phyloP scores from a whole-genome alignment of 2,329 filamentous ascomycete species.

The Penicillium janthinellum region DNA sequence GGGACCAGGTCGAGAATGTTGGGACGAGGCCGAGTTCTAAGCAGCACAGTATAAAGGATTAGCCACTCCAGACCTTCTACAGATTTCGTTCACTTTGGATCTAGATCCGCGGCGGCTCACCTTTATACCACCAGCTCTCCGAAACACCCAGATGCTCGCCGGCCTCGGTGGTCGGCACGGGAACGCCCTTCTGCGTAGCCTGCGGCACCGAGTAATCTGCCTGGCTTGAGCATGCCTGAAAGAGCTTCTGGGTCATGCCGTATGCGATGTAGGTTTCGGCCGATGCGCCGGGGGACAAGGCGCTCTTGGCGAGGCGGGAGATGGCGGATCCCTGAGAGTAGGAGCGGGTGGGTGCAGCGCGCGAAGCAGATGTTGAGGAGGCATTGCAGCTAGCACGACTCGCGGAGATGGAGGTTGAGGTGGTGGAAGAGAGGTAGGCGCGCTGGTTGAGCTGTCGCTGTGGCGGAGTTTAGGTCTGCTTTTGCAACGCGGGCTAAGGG shows the following conservation, averaged over 20 bases:
- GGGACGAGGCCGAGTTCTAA: conserved; percentile 75
- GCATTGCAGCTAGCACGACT: neutral
- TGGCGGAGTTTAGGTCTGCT: conserved; percentile 3
- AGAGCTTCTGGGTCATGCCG: conserved; percentile 74
- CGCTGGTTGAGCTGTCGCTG: conserved; percentile 14
- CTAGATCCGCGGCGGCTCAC: conserved; percentile 47
- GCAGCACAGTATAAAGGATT: neutral
- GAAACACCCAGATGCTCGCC: conserved; percentile 82
- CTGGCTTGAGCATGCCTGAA: conserved; percentile 71
- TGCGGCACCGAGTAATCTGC: conserved; percentile 77
- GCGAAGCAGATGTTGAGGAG: neutral
- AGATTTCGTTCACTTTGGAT: neutral
- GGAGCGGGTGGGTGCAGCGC: conserved; percentile 7
- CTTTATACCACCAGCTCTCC: conserved; percentile 77
- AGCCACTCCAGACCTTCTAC: neutral
- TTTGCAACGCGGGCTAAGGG: neutral
- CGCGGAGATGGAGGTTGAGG: neutral
- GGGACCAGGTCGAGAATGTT: conserved; percentile 94
- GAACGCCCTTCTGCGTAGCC: conserved; percentile 64
- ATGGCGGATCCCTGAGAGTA: conserved; percentile 24
- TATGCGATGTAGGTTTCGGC: conserved; percentile 77
- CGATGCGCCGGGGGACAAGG: conserved; percentile 41
- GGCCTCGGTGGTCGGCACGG: conserved; percentile 69
- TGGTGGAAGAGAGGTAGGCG: conserved; percentile 11
- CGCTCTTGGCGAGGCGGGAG: conserved; percentile 32